These are phyloP conservation scores for Claviceps pusilla DNA, from an alignment of 2,329 filamentous ascomycete species.

Conservation along the genomic window DNA sequence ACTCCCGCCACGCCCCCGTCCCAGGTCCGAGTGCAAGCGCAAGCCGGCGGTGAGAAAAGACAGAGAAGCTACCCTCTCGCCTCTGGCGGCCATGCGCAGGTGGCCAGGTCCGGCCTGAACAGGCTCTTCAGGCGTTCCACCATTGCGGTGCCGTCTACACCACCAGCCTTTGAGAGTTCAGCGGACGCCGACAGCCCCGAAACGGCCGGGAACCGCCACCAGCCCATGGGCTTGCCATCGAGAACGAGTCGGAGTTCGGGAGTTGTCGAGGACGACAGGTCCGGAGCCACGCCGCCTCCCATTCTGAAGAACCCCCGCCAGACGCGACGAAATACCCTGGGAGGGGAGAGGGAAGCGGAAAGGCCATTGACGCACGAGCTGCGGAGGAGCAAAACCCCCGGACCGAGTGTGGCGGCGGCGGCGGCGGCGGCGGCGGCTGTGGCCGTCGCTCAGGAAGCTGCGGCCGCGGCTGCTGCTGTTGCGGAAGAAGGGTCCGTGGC, in stretches of 20 bases:
- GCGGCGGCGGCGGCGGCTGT: conserved; percentile 7
- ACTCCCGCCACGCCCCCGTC: neutral
- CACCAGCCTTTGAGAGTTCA: neutral
- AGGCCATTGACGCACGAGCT: conserved; percentile 7
- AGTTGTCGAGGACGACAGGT: conserved; percentile 26
- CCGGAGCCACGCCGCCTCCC: conserved; percentile 40
- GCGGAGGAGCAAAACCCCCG: conserved; percentile 2
- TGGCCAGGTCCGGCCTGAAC: conserved; percentile 31
- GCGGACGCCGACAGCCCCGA: conserved; percentile 6
- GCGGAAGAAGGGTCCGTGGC: neutral
- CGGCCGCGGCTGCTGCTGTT: conserved; percentile 6
- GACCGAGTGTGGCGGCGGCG: conserved; percentile 2
- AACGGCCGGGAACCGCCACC: conserved; percentile 9
- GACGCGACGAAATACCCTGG: conserved; percentile 13
- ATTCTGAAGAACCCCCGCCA: conserved; percentile 33
- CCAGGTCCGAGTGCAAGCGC: neutral
- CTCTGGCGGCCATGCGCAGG: conserved; percentile 27
- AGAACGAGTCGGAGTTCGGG: conserved; percentile 22
- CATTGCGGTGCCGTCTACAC: conserved; percentile 16
- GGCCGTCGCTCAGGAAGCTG: conserved; percentile 3
- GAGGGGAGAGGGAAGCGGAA: conserved; percentile 9
- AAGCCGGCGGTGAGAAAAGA: conserved; percentile 16
- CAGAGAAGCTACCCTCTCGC: conserved; percentile 36
- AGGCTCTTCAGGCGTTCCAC: conserved; percentile 36
- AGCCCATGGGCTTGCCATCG: conserved; percentile 23